Conservation (phyloP, 495 filamentous ascomycete genomes). For the Penicillium silybi region DNA sequence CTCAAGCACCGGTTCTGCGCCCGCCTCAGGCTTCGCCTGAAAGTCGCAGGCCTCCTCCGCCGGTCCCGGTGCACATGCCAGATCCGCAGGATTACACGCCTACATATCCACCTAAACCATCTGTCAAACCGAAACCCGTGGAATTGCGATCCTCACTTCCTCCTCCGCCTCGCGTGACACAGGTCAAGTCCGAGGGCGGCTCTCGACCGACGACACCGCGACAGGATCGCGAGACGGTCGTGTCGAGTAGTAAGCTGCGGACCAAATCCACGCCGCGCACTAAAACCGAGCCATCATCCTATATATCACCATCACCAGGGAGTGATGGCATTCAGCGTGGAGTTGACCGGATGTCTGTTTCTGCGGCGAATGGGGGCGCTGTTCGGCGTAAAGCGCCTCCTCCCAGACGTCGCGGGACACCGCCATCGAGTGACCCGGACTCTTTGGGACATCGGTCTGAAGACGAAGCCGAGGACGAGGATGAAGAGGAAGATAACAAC, state of each 20-base stretch:
- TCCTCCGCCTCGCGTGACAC: slow-evolving; percentile 14
- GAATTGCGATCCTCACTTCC: slow-evolving; percentile 29
- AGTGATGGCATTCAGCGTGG: slow-evolving; percentile 30
- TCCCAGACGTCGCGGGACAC: slow-evolving; percentile 33
- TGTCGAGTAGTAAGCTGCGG: slow-evolving; percentile 16
- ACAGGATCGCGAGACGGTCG: slow-evolving; percentile 10
- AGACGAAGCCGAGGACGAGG: slow-evolving; percentile 31
- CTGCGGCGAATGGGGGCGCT: slow-evolving; percentile 16
- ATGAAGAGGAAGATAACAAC: slow-evolving; percentile 39
- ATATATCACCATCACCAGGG: slow-evolving; percentile 25
- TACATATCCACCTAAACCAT: slow-evolving; percentile 26
- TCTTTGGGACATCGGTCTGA: slow-evolving; percentile 29
- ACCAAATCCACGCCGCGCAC: slow-evolving; percentile 26
- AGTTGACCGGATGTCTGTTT: slow-evolving; percentile 26
- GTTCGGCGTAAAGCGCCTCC: slow-evolving; percentile 24
- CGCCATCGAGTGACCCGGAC: slow-evolving; percentile 44
- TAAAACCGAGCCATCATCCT: slow-evolving; percentile 8
- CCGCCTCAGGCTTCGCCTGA: slow-evolving; percentile 10
- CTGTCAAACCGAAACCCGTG: slow-evolving; percentile 37
- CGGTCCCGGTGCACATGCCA: slow-evolving; percentile 14
- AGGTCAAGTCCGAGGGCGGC: slow-evolving; percentile 16
- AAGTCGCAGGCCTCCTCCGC: slow-evolving; percentile 6
- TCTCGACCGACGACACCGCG: slow-evolving; percentile 21
- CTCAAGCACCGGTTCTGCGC: neutral
- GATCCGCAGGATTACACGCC: slow-evolving; percentile 20